These are phyloP conservation scores for Dichotomocladium elegans DNA, from an alignment of 371 early-diverging fungal species.

Conservation along the genomic window DNA sequence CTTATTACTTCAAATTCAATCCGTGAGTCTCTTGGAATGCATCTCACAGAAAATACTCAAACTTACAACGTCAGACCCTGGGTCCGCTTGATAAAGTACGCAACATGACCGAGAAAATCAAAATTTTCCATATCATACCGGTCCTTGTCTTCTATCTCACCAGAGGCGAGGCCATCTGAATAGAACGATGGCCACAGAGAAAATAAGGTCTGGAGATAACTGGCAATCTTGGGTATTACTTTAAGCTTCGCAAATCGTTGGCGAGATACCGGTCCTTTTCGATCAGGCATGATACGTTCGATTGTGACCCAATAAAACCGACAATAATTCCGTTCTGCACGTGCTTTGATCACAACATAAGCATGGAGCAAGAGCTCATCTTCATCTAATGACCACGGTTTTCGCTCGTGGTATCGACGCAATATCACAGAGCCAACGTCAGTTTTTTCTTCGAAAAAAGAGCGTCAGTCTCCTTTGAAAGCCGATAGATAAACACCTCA, in stretches of 20 bases:
- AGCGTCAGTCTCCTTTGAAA: too few species aligned
- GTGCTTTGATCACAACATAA: slow-evolving; percentile 27
- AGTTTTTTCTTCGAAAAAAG: too few species aligned
- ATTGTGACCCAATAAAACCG: slow-evolving; percentile 40
- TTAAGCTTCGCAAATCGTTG: slow-evolving; percentile 31
- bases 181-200: slow-evolving; percentile 36
- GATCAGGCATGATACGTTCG: slow-evolving; percentile 15
- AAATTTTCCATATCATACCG: slow-evolving; percentile 17
- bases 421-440: background rate
- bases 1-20: too few species aligned
- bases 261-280: slow-evolving; percentile 21
- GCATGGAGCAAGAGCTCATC: slow-evolving; percentile 46
- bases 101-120: slow-evolving; percentile 26
- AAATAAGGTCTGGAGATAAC: slow-evolving; percentile 18
- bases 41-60: background rate
- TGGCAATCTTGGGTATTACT: slow-evolving; percentile 13
- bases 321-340: background rate
- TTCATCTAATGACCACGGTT: slow-evolving; percentile 38
- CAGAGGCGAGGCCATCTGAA: slow-evolving; percentile 26
- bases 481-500: background rate
- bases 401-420: too few species aligned
- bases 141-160: slow-evolving; percentile 24
- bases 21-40: background rate
- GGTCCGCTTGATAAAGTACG: slow-evolving; percentile 32
- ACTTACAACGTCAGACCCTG: background rate